Base-by-base conservation (phyloP, 305 asterid species). In the Fraxinus nigra region DNA sequence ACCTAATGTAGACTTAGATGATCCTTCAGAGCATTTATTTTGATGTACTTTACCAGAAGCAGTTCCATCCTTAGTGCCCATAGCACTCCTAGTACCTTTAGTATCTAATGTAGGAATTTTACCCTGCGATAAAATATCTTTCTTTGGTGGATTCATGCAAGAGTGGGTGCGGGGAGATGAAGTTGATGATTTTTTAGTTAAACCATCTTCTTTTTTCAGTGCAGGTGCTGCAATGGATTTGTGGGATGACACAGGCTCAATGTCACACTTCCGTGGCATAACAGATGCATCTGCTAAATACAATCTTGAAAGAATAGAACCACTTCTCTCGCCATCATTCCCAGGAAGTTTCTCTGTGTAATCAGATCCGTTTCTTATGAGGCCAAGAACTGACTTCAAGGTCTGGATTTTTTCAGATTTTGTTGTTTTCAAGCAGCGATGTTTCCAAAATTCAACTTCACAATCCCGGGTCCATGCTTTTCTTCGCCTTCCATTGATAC, bases 391-490 rank as follows among this genome's bases (percentile, higher is more conserved):
- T 7, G 95, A 93, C 82, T 90, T 90, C 85, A 96, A 83, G 20
- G 98, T 88, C 89, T 94, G 91, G 89, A 94, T 81, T 84, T 94
- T 96, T 86, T 96, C 98, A 78, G 98, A 94, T 83, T 88, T 92
- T 74, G 94, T 79, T 81, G 87, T 69, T 77, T 94, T 87, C 77
- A 83, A 79, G 89, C 99, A 96, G 54, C 99, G 97, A 84, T 94
- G 93, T 88, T 91, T 96, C 99, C 99, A 96, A 83, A 96, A 96
- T 86, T 96, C 99, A 79, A 96, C 92, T 87, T 93, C 99, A 87
- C 98, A 93, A 87, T 96, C 98, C 70, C 99, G 90, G 88, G 92
- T 91, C 99, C 99, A 96, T 85, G 92, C 97, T 81, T 95, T 91
- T 85, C 82, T 86, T 72, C 99, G 88, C 88, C 89, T 96, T 37